phyloP scores from a whole-genome alignment of 1,284 basidiomycete species.

The Ustilago nuda region DNA sequence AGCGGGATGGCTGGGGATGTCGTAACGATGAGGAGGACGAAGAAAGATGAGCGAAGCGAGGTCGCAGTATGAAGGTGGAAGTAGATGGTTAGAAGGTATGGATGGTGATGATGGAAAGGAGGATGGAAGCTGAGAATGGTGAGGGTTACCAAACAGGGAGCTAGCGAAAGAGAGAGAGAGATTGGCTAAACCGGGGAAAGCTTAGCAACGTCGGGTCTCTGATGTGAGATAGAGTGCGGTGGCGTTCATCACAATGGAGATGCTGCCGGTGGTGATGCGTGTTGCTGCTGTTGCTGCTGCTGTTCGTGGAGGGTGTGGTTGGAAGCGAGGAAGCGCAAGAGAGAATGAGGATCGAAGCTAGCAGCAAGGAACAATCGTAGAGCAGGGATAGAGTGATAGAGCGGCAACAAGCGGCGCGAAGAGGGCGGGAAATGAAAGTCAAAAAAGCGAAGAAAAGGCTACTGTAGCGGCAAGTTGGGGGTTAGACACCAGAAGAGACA shows the following conservation, averaged over 20 bases:
- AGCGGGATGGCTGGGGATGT: background rate
- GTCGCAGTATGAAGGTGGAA: slow-evolving; percentile 16
- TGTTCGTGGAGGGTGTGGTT: background rate
- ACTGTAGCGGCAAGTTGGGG: background rate
- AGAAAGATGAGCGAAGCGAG: slow-evolving; percentile 27
- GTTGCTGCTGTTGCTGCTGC: background rate
- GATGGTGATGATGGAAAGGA: slow-evolving; percentile 1
- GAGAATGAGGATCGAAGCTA: slow-evolving; percentile 7
- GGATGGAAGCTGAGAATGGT: slow-evolving; percentile 3
- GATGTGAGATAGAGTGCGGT: background rate
- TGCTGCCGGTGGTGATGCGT: slow-evolving; percentile 1
- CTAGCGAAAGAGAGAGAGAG: background rate
- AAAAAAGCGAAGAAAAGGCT: background rate
- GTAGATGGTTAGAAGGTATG: background rate
- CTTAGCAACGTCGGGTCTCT: slow-evolving; percentile 3
- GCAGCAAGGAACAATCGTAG: slow-evolving; percentile 9
- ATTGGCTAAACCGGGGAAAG: background rate
- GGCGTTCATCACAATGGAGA: slow-evolving; percentile 1
- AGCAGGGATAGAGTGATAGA: background rate
- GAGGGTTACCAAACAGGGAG: slow-evolving; percentile 1
- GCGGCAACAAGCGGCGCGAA: background rate
- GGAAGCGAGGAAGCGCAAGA: background rate
- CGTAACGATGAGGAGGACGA: slow-evolving; percentile 27
- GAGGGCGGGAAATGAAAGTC: background rate
- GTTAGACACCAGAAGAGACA: background rate